Evolutionary conservation across 2,329 filamentous ascomycete genomes (phyloP), one percentile per base, ranked within the genome.

Genomic region (Talaromyces sp.): DNA sequence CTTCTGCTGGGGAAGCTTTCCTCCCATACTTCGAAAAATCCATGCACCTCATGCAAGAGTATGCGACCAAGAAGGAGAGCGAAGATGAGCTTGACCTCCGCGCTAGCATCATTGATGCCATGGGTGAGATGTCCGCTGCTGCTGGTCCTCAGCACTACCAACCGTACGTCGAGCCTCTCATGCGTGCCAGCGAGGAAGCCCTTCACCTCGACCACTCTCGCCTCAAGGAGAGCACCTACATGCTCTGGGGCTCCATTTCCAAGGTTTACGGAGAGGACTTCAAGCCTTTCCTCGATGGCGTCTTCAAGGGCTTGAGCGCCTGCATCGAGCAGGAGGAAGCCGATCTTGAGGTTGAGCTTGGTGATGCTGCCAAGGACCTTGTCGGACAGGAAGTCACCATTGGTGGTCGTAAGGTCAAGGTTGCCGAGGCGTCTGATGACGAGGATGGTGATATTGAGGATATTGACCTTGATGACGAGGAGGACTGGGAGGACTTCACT

Each of bases 221-320:
- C 65, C 87, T 98, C 60, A 91, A 93, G 78, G 95, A 99, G 83
- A 97, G 93, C 68, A 97, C 92, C 76, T 99, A 97, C 81, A 96
- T 98, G 68, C 85, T 99, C 63, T 99, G 95, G 94, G 93, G 92
- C 69, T 92, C 91, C 47, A 88, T 99, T 75, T 90, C 94, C 68
- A 96, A 96, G 82, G 92, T 98, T 10, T 98, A 98, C 79, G 89
- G 90, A 72, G 90, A 92, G 73, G 78, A 81, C 65, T 82, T 83
- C 69, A 71, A 78, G 64, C 78, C 78, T 31, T 82, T 82, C 76
- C 73, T 83, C 7, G 77, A 78, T 10, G 80, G 81, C 41, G 79
- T 80, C 41, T 75, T 82, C 64, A 79, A 81, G 68, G 80, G 79
- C 62, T 85, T 98, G 27, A 90, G 95, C 69, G 88, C 92, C 66